Evolutionary conservation across 2,329 filamentous ascomycete species (phyloP).

Genomic region (Colletotrichum shisoi): DNA sequence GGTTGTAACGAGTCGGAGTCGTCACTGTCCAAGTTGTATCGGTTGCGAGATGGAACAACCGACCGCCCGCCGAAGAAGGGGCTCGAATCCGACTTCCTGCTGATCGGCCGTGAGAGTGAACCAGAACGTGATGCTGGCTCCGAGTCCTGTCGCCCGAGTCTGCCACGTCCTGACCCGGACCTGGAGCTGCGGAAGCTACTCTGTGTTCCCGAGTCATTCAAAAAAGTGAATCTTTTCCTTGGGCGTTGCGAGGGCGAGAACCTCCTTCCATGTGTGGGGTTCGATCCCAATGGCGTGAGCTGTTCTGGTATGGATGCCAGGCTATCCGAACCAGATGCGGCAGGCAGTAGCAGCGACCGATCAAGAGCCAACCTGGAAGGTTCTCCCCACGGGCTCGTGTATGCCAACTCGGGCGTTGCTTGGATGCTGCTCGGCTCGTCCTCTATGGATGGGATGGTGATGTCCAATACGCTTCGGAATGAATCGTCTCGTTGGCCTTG

Average conservation of each 20-base stretch:
- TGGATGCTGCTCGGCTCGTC: constrained; percentile 40
- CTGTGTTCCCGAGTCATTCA: constrained; percentile 16
- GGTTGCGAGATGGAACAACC: constrained; percentile 36
- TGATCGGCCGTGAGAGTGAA: constrained; percentile 36
- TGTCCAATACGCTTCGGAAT: constrained; percentile 45
- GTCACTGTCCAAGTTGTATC: constrained; percentile 33
- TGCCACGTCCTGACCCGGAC: constrained; percentile 33
- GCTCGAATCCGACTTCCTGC: constrained; percentile 38
- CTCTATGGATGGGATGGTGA: constrained; percentile 43
- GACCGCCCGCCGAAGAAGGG: constrained; percentile 39
- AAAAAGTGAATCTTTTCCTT: constrained; percentile 9
- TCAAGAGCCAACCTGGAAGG: constrained; percentile 29
- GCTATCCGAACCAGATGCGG: constrained; percentile 27
- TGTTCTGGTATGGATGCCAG: constrained; percentile 38
- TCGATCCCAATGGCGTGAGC: constrained; percentile 28
- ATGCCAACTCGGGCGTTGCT: constrained; percentile 42
- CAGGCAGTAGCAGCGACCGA: constrained; percentile 10
- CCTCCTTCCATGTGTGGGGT: constrained; percentile 33
- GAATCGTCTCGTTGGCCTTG: constrained; percentile 41
- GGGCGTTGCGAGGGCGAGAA: constrained; percentile 27
- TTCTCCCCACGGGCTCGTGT: constrained; percentile 37
- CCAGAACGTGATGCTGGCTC: constrained; percentile 24
- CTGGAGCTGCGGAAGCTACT: constrained; percentile 25
- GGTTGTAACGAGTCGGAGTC: constrained; percentile 28
- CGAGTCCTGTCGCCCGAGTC: constrained; percentile 31